These are phyloP conservation scores for Protomyces arabidopsidicola DNA, from an alignment of 1,139 yeast genomes.

Conservation along the genomic window DNA sequence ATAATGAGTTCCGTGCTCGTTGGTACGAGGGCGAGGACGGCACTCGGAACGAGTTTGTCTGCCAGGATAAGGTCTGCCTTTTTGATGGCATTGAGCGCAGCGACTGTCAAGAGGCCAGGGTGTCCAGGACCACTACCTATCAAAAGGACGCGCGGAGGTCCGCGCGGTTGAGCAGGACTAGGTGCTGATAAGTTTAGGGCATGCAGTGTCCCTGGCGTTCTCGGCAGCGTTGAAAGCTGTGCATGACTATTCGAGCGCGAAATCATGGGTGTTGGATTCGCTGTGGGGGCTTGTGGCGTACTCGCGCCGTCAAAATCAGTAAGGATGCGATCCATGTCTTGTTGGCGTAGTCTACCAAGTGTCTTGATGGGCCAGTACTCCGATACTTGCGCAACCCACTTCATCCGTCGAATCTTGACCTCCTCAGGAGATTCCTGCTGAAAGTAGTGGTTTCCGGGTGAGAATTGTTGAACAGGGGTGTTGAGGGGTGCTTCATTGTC, in stretches of 20 bases:
- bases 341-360: conserved; percentile 54
- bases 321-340: conserved; percentile 45
- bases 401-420: conserved; percentile 59
- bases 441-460: conserved; percentile 60
- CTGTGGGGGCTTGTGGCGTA: conserved; percentile 10
- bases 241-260: conserved; percentile 4
- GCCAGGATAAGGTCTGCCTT: conserved; percentile 81
- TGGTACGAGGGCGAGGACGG: conserved; percentile 77
- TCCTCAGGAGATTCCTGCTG: conserved; percentile 43
- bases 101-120: conserved; percentile 71
- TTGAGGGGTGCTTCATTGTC: conserved; percentile 14
- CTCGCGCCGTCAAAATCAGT: conserved; percentile 12
- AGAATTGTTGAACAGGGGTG: conserved; percentile 14
- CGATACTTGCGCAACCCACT: conserved; percentile 87
- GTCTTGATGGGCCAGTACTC: conserved; percentile 79
- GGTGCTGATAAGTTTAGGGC: conserved; percentile 3
- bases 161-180: conserved; percentile 30
- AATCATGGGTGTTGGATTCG: conserved; percentile 16
- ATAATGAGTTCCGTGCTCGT: conserved; percentile 67
- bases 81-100: conserved; percentile 76
- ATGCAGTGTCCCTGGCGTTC: conserved; percentile 18
- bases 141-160: conserved; percentile 58
- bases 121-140: conserved; percentile 97
- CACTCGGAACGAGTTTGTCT: conserved; percentile 87
- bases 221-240: background rate